Percentiles rank a stretch among this genome's conserved stretches.
Evolutionary conservation across 331 rosid species (phyloP).

Genomic region (Acacia concinna): DNA sequence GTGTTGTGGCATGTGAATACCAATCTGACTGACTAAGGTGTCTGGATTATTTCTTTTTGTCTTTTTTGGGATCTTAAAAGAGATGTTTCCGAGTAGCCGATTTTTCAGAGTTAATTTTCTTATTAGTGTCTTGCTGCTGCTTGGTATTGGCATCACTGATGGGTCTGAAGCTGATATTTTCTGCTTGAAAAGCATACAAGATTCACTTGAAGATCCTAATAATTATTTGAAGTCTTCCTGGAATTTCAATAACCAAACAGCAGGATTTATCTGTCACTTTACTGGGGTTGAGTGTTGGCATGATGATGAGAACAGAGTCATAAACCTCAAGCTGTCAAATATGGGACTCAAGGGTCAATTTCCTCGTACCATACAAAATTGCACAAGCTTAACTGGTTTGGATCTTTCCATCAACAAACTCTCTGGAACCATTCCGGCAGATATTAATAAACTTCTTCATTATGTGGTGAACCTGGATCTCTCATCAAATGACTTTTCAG

Average conservation of each 20-base stretch:
- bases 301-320: conserved; percentile 63
- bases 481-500: conserved; percentile 70
- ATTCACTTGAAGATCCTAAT: conserved; percentile 48
- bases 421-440: conserved; percentile 44
- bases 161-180: conserved; percentile 53
- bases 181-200: conserved; percentile 55
- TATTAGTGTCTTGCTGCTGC: conserved; percentile 40
- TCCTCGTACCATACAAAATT: conserved; percentile 51
- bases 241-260: conserved; percentile 61
- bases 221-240: conserved; percentile 52
- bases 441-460: conserved; percentile 9
- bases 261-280: conserved; percentile 71
- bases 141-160: conserved; percentile 33
- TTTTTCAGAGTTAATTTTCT: conserved; percentile 27
- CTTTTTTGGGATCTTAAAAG: conserved; percentile 29
- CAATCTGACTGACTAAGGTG: conserved; percentile 27
- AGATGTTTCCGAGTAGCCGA: conserved; percentile 41
- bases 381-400: conserved; percentile 68
- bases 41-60: conserved; percentile 18
- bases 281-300: conserved; percentile 86
- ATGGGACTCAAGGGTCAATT: conserved; percentile 72
- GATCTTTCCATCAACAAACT: conserved; percentile 65
- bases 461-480: conserved; percentile 60
- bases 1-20: conserved; percentile 26
- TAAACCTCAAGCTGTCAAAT: conserved; percentile 58